Percentiles rank a stretch among this genome's conserved stretches.
Evolutionary conservation across 2,329 filamentous ascomycete species (phyloP).

Genomic region (Penicillium palitans): DNA sequence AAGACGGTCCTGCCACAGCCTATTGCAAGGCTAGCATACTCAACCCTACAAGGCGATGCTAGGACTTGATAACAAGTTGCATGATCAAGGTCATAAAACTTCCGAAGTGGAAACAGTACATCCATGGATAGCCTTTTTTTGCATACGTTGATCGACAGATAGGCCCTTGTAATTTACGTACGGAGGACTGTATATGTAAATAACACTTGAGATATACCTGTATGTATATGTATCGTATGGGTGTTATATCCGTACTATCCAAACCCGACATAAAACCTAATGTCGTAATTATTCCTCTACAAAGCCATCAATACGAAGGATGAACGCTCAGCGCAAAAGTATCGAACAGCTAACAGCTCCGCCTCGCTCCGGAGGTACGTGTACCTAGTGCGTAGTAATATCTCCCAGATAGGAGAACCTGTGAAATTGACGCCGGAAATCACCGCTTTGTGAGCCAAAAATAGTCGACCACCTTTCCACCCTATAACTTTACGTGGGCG

Average conservation of each 20-base stretch:
- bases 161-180: not conserved
- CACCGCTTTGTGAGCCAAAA: not conserved
- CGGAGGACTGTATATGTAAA: not conserved
- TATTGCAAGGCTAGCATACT: not conserved
- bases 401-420: not conserved
- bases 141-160: not conserved
- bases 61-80: not conserved
- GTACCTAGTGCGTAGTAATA: not conserved
- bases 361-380: not conserved
- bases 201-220: not conserved
- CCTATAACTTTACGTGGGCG: not conserved
- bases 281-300: not conserved
- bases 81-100: not conserved
- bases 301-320: not conserved
- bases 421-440: not conserved
- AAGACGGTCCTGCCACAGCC: not conserved
- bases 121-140: no score
- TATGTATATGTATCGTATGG: not conserved
- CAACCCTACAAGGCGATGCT: slow-evolving; percentile 1
- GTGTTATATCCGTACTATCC: not conserved
- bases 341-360: not conserved
- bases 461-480: not conserved
- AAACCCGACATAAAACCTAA: not conserved
- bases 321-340: not conserved
- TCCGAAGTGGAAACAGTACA: not conserved